Conservation (phyloP, 2,329 filamentous ascomycete species). For the Xylaria sp. region DNA sequence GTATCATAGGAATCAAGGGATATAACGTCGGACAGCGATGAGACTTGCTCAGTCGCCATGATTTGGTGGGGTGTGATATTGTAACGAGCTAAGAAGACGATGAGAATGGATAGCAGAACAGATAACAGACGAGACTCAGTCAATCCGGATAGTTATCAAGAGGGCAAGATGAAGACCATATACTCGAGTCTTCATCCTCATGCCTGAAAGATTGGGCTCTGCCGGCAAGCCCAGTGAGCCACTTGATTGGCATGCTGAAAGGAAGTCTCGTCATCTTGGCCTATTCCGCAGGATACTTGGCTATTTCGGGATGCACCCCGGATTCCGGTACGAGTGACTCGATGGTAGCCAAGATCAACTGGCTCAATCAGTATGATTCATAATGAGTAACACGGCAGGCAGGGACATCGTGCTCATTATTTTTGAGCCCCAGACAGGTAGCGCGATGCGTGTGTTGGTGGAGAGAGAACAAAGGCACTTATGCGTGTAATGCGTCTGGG, state of each 20-base stretch:
- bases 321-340: neutral
- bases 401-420: neutral
- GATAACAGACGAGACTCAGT: neutral
- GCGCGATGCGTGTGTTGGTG: neutral
- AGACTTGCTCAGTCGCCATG: conserved; percentile 21
- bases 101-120: neutral
- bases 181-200: neutral
- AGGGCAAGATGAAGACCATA: too few species aligned
- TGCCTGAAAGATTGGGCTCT: neutral
- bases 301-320: neutral
- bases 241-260: neutral
- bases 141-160: neutral
- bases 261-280: neutral
- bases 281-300: neutral
- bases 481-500: neutral
- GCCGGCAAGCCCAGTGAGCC: neutral
- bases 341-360: neutral
- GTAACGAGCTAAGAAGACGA: neutral
- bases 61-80: neutral
- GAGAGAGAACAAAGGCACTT: neutral
- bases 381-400: conserved; percentile 10
- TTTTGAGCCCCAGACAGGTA: neutral
- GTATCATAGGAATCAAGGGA: conserved; percentile 46
- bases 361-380: conserved; percentile 2
- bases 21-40: conserved; percentile 5